Evolutionary conservation across 805 yeast genomes (phyloP).

Genomic region (Yamadazyma insecticola): DNA sequence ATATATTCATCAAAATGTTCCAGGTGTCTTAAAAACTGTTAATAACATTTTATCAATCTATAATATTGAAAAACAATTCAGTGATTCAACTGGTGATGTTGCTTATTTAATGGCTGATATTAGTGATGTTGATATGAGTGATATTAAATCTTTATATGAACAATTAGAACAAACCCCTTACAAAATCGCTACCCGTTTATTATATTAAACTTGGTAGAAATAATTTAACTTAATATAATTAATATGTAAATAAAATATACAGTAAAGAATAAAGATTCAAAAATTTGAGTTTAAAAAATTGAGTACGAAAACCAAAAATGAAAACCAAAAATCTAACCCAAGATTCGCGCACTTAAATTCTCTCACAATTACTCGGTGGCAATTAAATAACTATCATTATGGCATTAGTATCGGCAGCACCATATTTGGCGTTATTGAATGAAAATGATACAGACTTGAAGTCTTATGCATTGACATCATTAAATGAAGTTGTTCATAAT

Average conservation of each 20-base stretch:
- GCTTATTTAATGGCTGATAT: slow-evolving; percentile 99
- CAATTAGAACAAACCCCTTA: slow-evolving; percentile 85
- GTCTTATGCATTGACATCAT: slow-evolving; percentile 76
- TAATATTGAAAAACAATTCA: slow-evolving; percentile 96
- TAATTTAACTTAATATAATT: not conserved
- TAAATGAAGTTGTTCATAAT: slow-evolving; percentile 80
- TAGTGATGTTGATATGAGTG: slow-evolving; percentile 74
- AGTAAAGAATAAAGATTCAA: too few relatives aligned
- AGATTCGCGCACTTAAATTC: too few relatives aligned
- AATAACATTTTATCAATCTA: slow-evolving; percentile 91
- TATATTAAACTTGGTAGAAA: slow-evolving; percentile 59
- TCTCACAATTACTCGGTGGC: too few relatives aligned
- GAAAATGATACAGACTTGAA: slow-evolving; percentile 78
- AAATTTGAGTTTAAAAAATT: too few relatives aligned
- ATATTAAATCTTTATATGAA: slow-evolving; percentile 79
- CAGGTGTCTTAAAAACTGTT: slow-evolving; percentile 97
- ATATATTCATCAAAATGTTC: slow-evolving; percentile 95
- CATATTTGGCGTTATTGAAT: slow-evolving; percentile 80
- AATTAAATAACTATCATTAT: slow-evolving; percentile 26
- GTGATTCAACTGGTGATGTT: slow-evolving; percentile 94
- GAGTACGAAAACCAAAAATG: too few relatives aligned
- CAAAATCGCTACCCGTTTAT: slow-evolving; percentile 84
- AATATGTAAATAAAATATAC: not conserved
- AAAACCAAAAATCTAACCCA: too few relatives aligned
- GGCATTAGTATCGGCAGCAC: slow-evolving; percentile 83